Evolutionary conservation across 176 grass and related monocot species (phyloP), one percentile per base, ranked within the genome.

Genomic region (Eragrostis curvula): DNA sequence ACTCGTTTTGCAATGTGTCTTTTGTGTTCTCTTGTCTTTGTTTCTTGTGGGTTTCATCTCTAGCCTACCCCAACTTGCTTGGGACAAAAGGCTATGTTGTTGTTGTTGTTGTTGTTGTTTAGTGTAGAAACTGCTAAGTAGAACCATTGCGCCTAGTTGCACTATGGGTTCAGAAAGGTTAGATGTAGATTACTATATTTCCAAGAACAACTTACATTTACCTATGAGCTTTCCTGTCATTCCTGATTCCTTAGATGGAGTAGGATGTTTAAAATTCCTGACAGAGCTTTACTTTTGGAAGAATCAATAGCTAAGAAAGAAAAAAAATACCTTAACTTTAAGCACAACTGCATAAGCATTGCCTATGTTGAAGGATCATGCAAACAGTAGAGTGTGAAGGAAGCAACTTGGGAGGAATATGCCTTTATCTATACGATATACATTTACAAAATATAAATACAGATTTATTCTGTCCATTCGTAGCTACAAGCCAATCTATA

Each of bases 401-500:
- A 64, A 77, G 16, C 65, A 45, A 42, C 11, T 43, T 48, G 23
- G 11, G 45, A 62, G 17, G 55, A 63, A 61, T 76, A 69, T 39
- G 21, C 45, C 52, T n/a, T n/a, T n/a, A n/a, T n/a, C n/a, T 1
- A 45, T 74, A 84, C 1, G 68, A 20, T 55, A 58, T 25, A 61
- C 43, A 10, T 63, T 36, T 44, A 13, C 30, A 62, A 21, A 45
- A 77, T 24, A 12, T 30, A 71, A 68, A 79, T 70, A 39, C 80
- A 44, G 25, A 78, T n/a, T 39, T 65, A 68, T 52, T 27, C 12
- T 51, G 32, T 73, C 24, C 62, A 75, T 36, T 46, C 65, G 20
- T 80, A 80, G n/a, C 74, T 82, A 43, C 60, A 79, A 78, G 10
- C 66, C 68, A 71, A 55, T 64, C 39, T 39, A 86, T 72, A 75